A percentile compares a stretch with the other conserved stretches of the same genome.
These are phyloP conservation scores for Starmerella vitae DNA, from an alignment of 805 yeast genomes.

Conservation along the genomic window DNA sequence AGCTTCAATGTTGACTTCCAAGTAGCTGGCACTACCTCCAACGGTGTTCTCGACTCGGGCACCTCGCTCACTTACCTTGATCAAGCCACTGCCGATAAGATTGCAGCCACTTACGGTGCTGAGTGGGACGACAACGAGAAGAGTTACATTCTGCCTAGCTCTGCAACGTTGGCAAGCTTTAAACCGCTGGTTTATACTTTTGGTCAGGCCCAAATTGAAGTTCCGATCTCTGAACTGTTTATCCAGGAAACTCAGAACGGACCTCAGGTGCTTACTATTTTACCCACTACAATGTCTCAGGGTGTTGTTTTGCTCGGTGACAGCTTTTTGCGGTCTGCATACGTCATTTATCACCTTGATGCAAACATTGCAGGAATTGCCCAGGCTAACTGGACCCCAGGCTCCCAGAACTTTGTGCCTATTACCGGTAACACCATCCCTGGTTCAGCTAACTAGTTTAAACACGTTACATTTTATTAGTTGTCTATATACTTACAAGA, in stretches of 20 bases:
- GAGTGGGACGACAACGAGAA: constrained; percentile 4
- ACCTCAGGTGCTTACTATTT: constrained; percentile 4
- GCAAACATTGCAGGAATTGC: constrained; percentile 43
- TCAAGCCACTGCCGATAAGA: constrained; percentile 1
- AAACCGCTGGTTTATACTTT: constrained; percentile 15
- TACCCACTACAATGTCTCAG: constrained; percentile 19
- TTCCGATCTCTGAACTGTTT: constrained; percentile 23
- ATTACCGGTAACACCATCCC: constrained; percentile 22
- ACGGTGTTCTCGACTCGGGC: constrained; percentile 38
- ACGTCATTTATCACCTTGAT: constrained; percentile 53
- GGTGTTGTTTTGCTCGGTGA: constrained; percentile 38
- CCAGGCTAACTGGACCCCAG: constrained; percentile 29
- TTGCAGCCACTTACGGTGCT: constrained; percentile 12
- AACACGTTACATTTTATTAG: too few relatives aligned
- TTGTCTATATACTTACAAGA: too few relatives aligned
- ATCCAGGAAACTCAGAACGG: constrained; percentile 8
- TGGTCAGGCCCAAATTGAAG: constrained; percentile 16
- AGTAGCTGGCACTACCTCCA: constrained; percentile 6
- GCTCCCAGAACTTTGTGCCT: constrained; percentile 21
- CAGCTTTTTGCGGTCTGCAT: constrained; percentile 46
- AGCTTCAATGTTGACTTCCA: constrained; percentile 13
- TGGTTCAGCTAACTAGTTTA: constrained; percentile 14
- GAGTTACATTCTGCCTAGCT: constrained; percentile 5
- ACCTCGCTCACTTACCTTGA: constrained; percentile 39
- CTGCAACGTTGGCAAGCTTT: background rate